Evolutionary conservation across 169 alveolate genomes (phyloP).

Genomic region (Eimeria maxima): DNA sequence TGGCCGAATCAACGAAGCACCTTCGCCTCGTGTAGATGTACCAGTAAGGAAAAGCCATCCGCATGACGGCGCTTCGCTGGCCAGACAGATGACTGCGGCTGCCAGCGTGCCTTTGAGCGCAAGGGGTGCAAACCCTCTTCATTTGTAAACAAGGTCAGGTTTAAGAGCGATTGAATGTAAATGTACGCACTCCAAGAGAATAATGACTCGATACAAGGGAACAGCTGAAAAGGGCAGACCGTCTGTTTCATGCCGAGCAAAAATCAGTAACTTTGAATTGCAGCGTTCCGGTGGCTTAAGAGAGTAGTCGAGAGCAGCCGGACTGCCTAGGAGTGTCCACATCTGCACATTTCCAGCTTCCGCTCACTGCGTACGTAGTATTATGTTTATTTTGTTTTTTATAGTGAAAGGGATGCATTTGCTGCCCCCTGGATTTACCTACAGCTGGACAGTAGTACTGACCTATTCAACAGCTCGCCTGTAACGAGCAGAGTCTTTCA

Average conservation of each 20-base stretch:
- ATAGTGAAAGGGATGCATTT: not conserved
- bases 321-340: not conserved
- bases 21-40: not conserved
- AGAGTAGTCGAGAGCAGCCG: too few species aligned
- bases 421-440: not conserved
- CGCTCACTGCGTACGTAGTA: not conserved
- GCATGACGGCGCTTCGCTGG: not conserved
- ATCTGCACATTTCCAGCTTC: not conserved
- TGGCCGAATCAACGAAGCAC: slow-evolving; percentile 2
- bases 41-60: slow-evolving; percentile 36
- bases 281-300: not conserved
- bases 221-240: not conserved
- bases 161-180: not conserved
- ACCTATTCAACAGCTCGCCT: not conserved
- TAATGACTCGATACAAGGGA: not conserved
- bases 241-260: not conserved
- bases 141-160: not conserved
- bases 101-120: slow-evolving; percentile 44
- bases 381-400: not conserved
- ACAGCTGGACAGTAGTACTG: not conserved
- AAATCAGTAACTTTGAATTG: not conserved
- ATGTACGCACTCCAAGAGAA: not conserved
- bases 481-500: not conserved
- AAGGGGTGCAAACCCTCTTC: slow-evolving; percentile 29
- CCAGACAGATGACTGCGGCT: slow-evolving; percentile 78